Conservation (phyloP, 139 green algal species). For the Micractinium sp. region DNA sequence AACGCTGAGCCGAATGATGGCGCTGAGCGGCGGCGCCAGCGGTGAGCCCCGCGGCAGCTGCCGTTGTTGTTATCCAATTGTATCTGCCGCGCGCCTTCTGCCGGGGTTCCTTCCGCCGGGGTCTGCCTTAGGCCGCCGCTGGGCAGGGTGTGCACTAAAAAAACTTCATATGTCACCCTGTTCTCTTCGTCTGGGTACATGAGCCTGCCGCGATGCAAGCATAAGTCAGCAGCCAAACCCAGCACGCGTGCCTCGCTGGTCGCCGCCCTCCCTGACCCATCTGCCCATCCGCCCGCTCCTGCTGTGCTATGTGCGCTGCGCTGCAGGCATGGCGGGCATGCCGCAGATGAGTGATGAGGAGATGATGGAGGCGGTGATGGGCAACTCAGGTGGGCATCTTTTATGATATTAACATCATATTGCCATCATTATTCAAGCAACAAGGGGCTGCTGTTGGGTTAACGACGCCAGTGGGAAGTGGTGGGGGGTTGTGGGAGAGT, state of each 20-base stretch:
- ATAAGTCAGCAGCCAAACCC: not conserved
- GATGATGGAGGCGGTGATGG: conserved; percentile 64
- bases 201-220: too few species aligned
- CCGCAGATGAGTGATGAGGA: conserved; percentile 70
- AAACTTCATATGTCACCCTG: too few species aligned
- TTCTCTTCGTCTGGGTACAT: too few species aligned
- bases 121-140: too few species aligned
- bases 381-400: conserved; percentile 14
- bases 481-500: too few species aligned
- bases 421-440: too few species aligned
- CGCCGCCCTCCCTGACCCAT: not conserved
- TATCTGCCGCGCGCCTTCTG: too few species aligned
- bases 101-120: too few species aligned
- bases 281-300: not conserved
- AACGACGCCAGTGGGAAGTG: too few species aligned
- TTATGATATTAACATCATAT: too few species aligned
- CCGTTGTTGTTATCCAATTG: not conserved
- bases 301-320: not conserved
- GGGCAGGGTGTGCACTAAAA: too few species aligned
- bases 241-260: not conserved
- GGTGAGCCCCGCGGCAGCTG: conserved; percentile 13
- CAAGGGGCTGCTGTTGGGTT: too few species aligned
- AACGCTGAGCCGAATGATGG: conserved; percentile 84
- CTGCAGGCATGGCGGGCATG: conserved; percentile 57
- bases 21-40: conserved; percentile 42